phyloP scores from a whole-genome alignment of 257 asterid genomes.

The Verbascum thapsus region DNA sequence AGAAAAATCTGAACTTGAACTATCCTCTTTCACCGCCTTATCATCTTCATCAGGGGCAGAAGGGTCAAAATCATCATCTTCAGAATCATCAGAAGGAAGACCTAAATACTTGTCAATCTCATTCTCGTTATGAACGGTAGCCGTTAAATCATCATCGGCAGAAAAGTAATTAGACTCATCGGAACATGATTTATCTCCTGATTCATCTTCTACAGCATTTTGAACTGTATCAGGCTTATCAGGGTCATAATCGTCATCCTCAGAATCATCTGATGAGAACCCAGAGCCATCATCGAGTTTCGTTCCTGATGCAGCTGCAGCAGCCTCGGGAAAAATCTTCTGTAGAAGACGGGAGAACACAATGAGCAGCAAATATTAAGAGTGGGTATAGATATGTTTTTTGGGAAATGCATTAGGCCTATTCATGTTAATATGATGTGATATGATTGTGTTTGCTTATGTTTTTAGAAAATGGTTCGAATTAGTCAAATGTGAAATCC shows the following conservation, averaged over 20 bases:
- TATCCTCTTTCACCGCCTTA: slow-evolving; percentile 49
- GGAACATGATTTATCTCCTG: slow-evolving; percentile 59
- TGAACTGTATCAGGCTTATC: slow-evolving; percentile 55
- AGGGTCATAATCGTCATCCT: slow-evolving; percentile 91
- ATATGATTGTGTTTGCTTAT: too few species aligned
- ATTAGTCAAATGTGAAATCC: too few species aligned
- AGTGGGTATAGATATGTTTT: too few species aligned
- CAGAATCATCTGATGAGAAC: slow-evolving; percentile 81
- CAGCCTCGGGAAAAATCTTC: slow-evolving; percentile 95
- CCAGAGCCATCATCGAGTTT: slow-evolving; percentile 57
- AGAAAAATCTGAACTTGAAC: slow-evolving; percentile 87
- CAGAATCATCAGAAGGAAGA: slow-evolving; percentile 92
- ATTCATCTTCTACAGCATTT: slow-evolving; percentile 51
- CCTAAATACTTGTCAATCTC: slow-evolving; percentile 43
- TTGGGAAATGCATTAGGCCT: too few species aligned
- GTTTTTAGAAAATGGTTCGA: too few species aligned
- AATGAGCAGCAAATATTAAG: slow-evolving; percentile 39
- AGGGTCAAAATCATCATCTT: slow-evolving; percentile 89
- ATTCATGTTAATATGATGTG: too few species aligned
- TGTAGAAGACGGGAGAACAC: slow-evolving; percentile 42
- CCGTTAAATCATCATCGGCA: slow-evolving; percentile 50
- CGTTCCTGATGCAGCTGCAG: slow-evolving; percentile 75
- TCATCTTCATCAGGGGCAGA: slow-evolving; percentile 48
- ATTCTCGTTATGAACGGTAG: slow-evolving; percentile 41
- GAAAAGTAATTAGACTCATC: slow-evolving; percentile 62